phyloP scores from a whole-genome alignment of 2,329 filamentous ascomycete species.

The Exophiala calicioides region DNA sequence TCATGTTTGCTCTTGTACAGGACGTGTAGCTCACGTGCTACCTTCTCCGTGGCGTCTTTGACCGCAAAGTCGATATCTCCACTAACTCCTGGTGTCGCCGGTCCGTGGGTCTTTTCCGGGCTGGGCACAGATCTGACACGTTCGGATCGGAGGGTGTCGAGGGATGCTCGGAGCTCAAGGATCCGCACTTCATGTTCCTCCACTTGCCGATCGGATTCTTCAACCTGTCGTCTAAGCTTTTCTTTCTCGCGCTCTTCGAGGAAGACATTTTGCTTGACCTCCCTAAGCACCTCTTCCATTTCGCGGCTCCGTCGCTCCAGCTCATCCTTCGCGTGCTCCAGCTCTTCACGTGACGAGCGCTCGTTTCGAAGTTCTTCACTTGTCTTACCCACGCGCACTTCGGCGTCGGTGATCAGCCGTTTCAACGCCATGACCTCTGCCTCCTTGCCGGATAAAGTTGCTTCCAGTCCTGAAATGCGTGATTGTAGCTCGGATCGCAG shows the following conservation, averaged over 20 bases:
- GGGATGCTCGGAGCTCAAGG: constrained; percentile 49
- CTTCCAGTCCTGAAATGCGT: constrained; percentile 91
- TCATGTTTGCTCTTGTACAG: constrained; percentile 98
- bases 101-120: constrained; percentile 36
- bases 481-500: constrained; percentile 89
- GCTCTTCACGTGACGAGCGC: constrained; percentile 66
- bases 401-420: constrained; percentile 82
- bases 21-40: constrained; percentile 88
- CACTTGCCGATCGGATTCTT: constrained; percentile 68
- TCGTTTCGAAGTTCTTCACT: constrained; percentile 82
- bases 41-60: constrained; percentile 82
- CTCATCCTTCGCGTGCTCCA: constrained; percentile 72
- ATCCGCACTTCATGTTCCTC: constrained; percentile 49
- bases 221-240: constrained; percentile 71
- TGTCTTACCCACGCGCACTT: constrained; percentile 84
- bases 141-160: constrained; percentile 44
- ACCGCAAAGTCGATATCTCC: constrained; percentile 64
- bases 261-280: constrained; percentile 79
- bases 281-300: constrained; percentile 77
- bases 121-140: constrained; percentile 34
- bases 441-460: constrained; percentile 87
- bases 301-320: constrained; percentile 86
- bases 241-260: constrained; percentile 78
- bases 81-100: constrained; percentile 30
- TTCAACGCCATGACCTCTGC: constrained; percentile 88